Evolutionary conservation across 768 basidiomycete species (phyloP).

Genomic region (Astraeus odoratus): DNA sequence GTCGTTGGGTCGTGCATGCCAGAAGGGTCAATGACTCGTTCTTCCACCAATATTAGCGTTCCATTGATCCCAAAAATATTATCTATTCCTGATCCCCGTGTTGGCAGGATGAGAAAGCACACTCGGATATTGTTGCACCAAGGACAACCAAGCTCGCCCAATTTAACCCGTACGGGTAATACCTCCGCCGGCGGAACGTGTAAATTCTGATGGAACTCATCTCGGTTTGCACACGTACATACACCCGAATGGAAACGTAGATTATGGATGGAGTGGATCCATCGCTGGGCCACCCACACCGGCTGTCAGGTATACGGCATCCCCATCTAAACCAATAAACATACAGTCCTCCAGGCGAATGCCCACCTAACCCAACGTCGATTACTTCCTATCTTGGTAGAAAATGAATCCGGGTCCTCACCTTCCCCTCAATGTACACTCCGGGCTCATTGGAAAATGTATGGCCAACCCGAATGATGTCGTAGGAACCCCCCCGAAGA

Average conservation of each 20-base stretch:
- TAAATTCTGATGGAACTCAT: constrained; percentile 9
- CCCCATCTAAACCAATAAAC: constrained; percentile 51
- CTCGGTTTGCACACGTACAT: constrained; percentile 15
- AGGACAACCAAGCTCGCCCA: too few relatives aligned
- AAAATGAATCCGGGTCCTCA: constrained; percentile 17
- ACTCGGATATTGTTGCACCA: too few relatives aligned
- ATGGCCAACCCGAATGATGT: constrained; percentile 54
- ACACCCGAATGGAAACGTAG: too few relatives aligned
- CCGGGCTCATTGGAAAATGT: constrained; percentile 82
- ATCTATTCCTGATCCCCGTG: too few relatives aligned
- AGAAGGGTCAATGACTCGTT: not conserved
- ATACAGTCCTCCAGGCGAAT: constrained; percentile 84
- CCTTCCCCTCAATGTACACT: constrained; percentile 64
- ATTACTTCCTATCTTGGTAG: not conserved
- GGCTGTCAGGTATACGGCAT: constrained; percentile 52
- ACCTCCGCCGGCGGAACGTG: not conserved
- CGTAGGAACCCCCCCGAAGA: constrained; percentile 60
- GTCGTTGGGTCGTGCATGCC: constrained; percentile 17
- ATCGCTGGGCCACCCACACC: constrained; percentile 54
- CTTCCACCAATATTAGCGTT: not conserved
- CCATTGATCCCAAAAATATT: too few relatives aligned
- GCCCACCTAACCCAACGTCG: constrained; percentile 45
- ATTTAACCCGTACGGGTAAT: constrained; percentile 1
- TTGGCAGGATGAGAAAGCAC: too few relatives aligned
- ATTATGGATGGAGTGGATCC: constrained; percentile 29